These are phyloP conservation scores for Pseudogymnoascus sp. DNA, from an alignment of 2,329 filamentous ascomycete genomes.

Conservation along the genomic window DNA sequence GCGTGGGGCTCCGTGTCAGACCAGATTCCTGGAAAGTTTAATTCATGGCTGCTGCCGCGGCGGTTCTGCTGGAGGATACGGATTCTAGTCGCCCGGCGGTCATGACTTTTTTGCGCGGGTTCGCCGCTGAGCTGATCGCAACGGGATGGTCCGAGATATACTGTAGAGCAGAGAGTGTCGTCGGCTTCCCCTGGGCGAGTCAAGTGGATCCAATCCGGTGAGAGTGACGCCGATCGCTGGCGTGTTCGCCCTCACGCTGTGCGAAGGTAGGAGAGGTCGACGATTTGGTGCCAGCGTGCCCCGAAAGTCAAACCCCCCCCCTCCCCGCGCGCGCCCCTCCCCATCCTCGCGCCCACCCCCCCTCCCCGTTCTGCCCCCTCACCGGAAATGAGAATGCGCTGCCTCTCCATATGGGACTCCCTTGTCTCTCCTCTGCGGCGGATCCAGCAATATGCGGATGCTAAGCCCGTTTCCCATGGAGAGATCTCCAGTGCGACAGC, in stretches of 20 bases:
- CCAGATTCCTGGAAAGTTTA: neutral
- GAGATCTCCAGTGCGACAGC: constrained; percentile 7
- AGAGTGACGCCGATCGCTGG: neutral
- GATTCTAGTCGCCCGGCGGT: neutral
- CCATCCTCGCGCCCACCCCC: neutral
- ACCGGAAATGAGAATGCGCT: constrained; percentile 7
- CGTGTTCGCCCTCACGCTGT: neutral
- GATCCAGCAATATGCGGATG: constrained; percentile 8
- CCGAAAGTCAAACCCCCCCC: neutral
- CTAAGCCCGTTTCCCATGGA: constrained; percentile 6
- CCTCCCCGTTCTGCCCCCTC: constrained; percentile 1
- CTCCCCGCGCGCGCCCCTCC: neutral
- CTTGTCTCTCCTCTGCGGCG: constrained; percentile 6
- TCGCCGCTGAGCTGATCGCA: neutral
- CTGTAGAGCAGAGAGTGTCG: neutral
- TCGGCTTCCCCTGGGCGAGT: neutral
- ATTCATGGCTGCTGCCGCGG: neutral
- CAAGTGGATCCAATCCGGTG: neutral
- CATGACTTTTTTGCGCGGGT: neutral
- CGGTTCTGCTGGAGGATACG: neutral
- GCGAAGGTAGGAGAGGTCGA: neutral
- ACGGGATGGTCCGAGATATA: neutral
- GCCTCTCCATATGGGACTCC: constrained; percentile 6
- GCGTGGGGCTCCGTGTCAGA: neutral
- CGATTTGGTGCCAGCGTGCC: neutral